A percentile compares a stretch with the other conserved stretches of the same genome.
Conservation (phyloP, 176 grass and related monocot genomes). For the Hordeum vulgare region DNA sequence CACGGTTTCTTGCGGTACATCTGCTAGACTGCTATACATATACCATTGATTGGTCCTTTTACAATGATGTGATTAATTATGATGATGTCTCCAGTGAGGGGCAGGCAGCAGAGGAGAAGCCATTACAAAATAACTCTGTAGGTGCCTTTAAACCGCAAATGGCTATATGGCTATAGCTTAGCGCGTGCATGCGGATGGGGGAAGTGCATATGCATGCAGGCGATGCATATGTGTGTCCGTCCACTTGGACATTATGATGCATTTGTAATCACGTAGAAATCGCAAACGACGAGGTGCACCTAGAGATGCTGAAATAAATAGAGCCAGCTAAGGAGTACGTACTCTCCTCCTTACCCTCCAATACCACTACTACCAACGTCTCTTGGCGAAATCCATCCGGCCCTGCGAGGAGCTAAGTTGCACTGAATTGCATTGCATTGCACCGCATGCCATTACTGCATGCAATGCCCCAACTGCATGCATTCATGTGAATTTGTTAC, state of each 20-base stretch:
- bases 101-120: not conserved
- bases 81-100: not conserved
- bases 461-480: slow-evolving; percentile 28
- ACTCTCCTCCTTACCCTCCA: not conserved
- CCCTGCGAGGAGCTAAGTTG: not conserved
- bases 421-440: not conserved
- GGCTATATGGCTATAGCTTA: not conserved
- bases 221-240: not conserved
- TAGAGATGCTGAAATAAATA: slow-evolving; percentile 5
- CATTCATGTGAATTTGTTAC: slow-evolving; percentile 32
- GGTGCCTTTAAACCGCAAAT: not conserved
- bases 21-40: too few relatives aligned
- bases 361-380: not conserved
- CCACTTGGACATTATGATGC: slow-evolving; percentile 14
- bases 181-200: not conserved
- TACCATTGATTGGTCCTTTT: too few relatives aligned
- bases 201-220: not conserved
- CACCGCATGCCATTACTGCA: slow-evolving; percentile 33
- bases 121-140: not conserved
- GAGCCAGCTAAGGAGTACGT: not conserved
- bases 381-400: not conserved
- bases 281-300: not conserved
- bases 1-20: too few relatives aligned
- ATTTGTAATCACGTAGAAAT: slow-evolving; percentile 13
- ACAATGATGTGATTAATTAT: too few relatives aligned